Evolutionary conservation across 192 early-diverging fungal genomes (phyloP), one percentile per base, ranked within the genome.

Genomic region (Umbelopsis isabellina): DNA sequence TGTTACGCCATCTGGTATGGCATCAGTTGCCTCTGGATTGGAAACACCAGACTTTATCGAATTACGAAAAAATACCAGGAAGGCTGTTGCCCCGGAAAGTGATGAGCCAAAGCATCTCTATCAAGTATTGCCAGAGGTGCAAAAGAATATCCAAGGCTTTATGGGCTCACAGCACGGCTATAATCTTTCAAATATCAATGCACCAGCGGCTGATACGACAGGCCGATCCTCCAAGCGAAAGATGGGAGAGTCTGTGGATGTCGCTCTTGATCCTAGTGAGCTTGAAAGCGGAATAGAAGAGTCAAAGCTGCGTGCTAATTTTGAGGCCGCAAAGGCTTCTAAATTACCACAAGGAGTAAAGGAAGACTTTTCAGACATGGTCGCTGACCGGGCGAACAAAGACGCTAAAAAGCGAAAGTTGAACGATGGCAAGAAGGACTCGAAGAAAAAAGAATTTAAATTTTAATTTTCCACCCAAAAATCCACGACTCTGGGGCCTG

Each of bases 91-190:
- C 37, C 69, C 49, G 85, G 79, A 78, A 0, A 80, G 72, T 12
- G 79, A 79, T 44, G 78, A 74, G 7, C 76, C 87, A 27, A 85
- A 83, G 55, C 80, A 85, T 71, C 83, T 99, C 18, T 98, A 97
- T 79, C 92, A 88, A n/a, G 90, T 99, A n/a, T 69, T 99, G 25
- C 93, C 92, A 25, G 87, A 95, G 68, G 85, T 86, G 44, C 83
- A 90, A 48, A 80, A 84, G 12, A 74, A 79, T 46, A 82, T 91
- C 64, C 84, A 87, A 1, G 94, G 92, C 12, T 93, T 99, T 75
- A 97, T 99, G 97, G 97, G 94, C 21, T 94, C 93, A 41, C 89
- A 93, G 73, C 95, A 94, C 73, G 90, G 90, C 3, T 99, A 99
- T 72, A 92, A 96, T 70, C 71, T 98, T 22, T 75, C 83, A 33